A percentile compares a stretch with the other conserved stretches of the same genome.
Evolutionary conservation across 306 rosid genomes (phyloP).

Genomic region (Amphicarpaea edgeworthii): DNA sequence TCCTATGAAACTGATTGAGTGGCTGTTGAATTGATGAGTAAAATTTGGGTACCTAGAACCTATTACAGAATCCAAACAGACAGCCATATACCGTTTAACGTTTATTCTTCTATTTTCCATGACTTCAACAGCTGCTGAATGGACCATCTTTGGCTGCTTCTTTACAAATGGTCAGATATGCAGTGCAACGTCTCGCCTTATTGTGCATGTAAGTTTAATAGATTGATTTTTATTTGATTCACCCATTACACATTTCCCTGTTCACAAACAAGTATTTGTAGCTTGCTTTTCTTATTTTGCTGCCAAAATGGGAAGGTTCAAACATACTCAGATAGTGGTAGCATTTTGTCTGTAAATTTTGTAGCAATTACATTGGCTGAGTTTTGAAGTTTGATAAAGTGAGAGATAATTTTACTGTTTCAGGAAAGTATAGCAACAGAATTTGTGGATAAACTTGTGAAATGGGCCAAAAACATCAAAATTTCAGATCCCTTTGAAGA

Average conservation of each 20-base stretch:
- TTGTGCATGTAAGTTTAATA: slow-evolving; percentile 72
- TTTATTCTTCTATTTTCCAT: slow-evolving; percentile 32
- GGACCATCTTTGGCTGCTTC: slow-evolving; percentile 83
- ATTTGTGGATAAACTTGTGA: slow-evolving; percentile 69
- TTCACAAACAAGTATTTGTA: slow-evolving; percentile 26
- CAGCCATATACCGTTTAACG: slow-evolving; percentile 7
- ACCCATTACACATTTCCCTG: slow-evolving; percentile 16
- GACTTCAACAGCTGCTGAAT: slow-evolving; percentile 79
- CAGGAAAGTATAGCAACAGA: slow-evolving; percentile 80
- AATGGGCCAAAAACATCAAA: slow-evolving; percentile 79
- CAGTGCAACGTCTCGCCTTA: slow-evolving; percentile 91
- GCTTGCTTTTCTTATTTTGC: slow-evolving; percentile 16
- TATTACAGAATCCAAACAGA: slow-evolving; percentile 8
- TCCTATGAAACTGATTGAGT: not conserved
- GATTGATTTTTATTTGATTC: slow-evolving; percentile 5
- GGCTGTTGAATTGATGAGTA: not conserved
- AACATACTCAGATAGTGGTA: not conserved
- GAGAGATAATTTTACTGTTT: slow-evolving; percentile 39
- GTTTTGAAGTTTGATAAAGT: not conserved
- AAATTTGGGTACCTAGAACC: slow-evolving; percentile 31
- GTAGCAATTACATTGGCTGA: slow-evolving; percentile 2
- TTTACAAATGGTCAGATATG: slow-evolving; percentile 95
- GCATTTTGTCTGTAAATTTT: slow-evolving; percentile 6
- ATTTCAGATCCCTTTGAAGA: slow-evolving; percentile 88
- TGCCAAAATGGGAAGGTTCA: not conserved